phyloP scores from a whole-genome alignment of 116 monocot genomes.

The Trichopus zeylanicus region DNA sequence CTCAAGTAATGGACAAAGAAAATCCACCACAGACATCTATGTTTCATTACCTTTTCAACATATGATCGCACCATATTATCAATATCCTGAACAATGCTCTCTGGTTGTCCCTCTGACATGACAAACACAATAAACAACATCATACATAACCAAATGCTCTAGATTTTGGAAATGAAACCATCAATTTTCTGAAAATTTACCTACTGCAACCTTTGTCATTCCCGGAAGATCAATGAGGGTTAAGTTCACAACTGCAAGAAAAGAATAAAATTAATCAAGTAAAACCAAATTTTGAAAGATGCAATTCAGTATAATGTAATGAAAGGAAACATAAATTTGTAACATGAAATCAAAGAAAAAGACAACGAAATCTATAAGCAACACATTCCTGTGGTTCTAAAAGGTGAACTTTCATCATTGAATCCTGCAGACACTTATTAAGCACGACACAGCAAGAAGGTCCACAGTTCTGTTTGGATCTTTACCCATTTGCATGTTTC shows the following conservation, averaged over 20 bases:
- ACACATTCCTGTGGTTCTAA: too few species aligned
- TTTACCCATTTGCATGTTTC: too few species aligned
- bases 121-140: neutral
- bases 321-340: too few species aligned
- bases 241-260: slow-evolving; percentile 72
- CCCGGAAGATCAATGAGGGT: slow-evolving; percentile 95
- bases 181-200: slow-evolving; percentile 24
- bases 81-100: slow-evolving; percentile 91
- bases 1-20: too few species aligned
- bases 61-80: slow-evolving; percentile 97
- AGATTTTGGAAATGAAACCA: neutral
- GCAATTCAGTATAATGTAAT: neutral
- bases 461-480: too few species aligned
- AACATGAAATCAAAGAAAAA: too few species aligned
- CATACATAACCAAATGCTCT: neutral
- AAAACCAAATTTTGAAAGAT: neutral
- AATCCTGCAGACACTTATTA: too few species aligned
- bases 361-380: too few species aligned
- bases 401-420: too few species aligned
- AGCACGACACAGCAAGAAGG: too few species aligned
- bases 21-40: neutral
- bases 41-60: slow-evolving; percentile 73
- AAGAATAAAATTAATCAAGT: neutral
- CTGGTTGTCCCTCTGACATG: slow-evolving; percentile 95
- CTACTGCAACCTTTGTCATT: slow-evolving; percentile 89